These are phyloP conservation scores for Haemoproteus tartakovskyi DNA, from an alignment of 169 alveolate genomes.

Conservation along the genomic window DNA sequence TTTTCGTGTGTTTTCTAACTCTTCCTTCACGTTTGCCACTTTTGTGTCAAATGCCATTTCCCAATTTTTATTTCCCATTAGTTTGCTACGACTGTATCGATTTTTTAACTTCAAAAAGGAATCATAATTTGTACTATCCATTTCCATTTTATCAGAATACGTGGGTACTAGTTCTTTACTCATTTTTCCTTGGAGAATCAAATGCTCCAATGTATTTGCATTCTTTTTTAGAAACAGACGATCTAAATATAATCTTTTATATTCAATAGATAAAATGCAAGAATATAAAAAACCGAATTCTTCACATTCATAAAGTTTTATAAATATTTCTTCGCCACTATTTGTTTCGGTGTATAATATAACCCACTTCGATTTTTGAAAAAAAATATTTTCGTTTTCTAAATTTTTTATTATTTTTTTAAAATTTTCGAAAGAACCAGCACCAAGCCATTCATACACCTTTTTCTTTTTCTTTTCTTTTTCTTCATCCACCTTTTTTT, in stretches of 20 bases:
- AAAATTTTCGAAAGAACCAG: conserved; percentile 6
- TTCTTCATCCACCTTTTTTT: background rate
- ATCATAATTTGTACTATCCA: background rate
- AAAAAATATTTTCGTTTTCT: conserved; percentile 46
- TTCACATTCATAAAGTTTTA: conserved; percentile 57
- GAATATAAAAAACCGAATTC: conserved; percentile 61
- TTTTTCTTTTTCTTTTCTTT: conserved; percentile 3
- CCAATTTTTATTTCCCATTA: background rate
- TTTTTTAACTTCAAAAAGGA: background rate
- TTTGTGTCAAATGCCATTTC: no score
- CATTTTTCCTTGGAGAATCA: conserved; percentile 15
- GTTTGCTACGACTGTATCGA: background rate
- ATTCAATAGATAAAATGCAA: conserved; percentile 44
- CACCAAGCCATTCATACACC: conserved; percentile 20
- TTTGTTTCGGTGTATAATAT: conserved; percentile 26
- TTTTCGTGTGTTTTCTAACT: no score
- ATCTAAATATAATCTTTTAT: conserved; percentile 50
- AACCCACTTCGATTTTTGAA: conserved; percentile 57
- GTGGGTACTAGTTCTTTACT: background rate
- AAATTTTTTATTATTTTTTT: conserved; percentile 18
- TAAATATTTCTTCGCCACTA: conserved; percentile 18
- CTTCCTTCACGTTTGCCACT: no score
- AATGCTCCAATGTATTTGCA: conserved; percentile 10
- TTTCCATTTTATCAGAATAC: background rate
- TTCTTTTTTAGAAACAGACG: conserved; percentile 45